Evolutionary conservation across 768 basidiomycete species (phyloP), one percentile per base, ranked within the genome.

Genomic region (Boletus edulis): DNA sequence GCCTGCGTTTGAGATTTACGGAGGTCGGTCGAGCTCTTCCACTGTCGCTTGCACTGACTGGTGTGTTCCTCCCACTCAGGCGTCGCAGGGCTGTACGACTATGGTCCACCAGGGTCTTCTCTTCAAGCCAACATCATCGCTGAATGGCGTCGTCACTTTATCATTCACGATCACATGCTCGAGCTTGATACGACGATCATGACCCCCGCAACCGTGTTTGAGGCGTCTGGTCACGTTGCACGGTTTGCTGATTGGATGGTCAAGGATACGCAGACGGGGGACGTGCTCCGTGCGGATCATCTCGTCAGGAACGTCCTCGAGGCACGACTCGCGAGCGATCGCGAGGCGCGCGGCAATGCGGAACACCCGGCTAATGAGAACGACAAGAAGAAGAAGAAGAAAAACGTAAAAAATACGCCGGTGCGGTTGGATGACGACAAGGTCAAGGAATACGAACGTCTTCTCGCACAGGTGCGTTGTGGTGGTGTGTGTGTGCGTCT

Each of bases 231-330:
- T 29, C 97, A 98, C 75, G 96, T 98, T 57, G 95, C 94, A 41
- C 85, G 95, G 61, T 99, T 98, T 68, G 92, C 96, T 6, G 97
- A 99, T 69, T 99, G 95, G 96, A 98, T 98, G 96, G 91, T 93
- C 67, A 97, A 96, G 76, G 96, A 98, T 63, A 76, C 78, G 24
- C 86, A 91, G 76, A 95, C 90, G n/a, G 94, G 94, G 43, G 94
- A 98, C 65, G 95, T 98, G 46, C 85, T 97, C 63, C 87, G 96
- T 43, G 96, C 96, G 24, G 95, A 98, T 71, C 97, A 98, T 73
- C 82, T 98, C 17, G 94, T 98, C 58, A 94, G 94, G 70, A 87
- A 77, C 62, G 95, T 98, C 43, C 79, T 98, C 43, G 89, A 96
- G 73, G 91, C 92, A 5, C 78, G 95, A 20, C 75, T 98, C 48